Percentiles rank a stretch among this genome's conserved stretches.
phyloP scores from a whole-genome alignment of 1,284 basidiomycete genomes.

The Prillingera fragicola region DNA sequence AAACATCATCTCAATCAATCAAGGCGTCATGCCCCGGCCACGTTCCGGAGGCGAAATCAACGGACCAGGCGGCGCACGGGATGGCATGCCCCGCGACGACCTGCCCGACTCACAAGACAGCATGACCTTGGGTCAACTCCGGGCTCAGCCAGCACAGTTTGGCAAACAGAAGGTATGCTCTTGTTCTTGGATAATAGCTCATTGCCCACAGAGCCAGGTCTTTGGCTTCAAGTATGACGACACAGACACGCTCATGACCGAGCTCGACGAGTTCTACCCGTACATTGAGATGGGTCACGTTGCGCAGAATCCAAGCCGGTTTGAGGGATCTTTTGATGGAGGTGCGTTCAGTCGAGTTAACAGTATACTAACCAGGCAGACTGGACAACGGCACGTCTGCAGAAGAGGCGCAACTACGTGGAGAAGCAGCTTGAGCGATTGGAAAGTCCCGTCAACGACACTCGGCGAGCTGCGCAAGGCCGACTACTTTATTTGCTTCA shows the following conservation, averaged over 20 bases:
- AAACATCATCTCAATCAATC: too few relatives aligned
- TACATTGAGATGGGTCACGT: conserved; percentile 93
- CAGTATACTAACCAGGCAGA: conserved; percentile 52
- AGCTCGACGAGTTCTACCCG: conserved; percentile 95
- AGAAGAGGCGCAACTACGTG: conserved; percentile 60
- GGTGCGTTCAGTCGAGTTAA: conserved; percentile 50
- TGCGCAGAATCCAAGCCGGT: conserved; percentile 78
- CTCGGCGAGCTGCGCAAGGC: conserved; percentile 78
- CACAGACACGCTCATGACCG: conserved; percentile 88
- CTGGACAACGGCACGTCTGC: conserved; percentile 66
- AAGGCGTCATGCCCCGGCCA: conserved; percentile 13
- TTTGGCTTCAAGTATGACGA: conserved; percentile 92
- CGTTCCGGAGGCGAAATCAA: conserved; percentile 11
- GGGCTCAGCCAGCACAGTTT: conserved; percentile 22
- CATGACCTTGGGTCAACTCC: conserved; percentile 35
- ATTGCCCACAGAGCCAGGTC: conserved; percentile 57
- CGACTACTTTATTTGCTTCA: conserved; percentile 83
- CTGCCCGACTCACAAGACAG: conserved; percentile 20
- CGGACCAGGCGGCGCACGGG: conserved; percentile 11
- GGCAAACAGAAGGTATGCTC: conserved; percentile 28
- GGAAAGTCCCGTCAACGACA: conserved; percentile 75
- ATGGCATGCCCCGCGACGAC: conserved; percentile 15
- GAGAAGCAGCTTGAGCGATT: conserved; percentile 75
- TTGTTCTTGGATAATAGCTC: not conserved
- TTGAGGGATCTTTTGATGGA: conserved; percentile 73